Evolutionary conservation across 1,284 basidiomycete genomes (phyloP), one percentile per base, ranked within the genome.

Genomic region (Sporisorium sorghi): DNA sequence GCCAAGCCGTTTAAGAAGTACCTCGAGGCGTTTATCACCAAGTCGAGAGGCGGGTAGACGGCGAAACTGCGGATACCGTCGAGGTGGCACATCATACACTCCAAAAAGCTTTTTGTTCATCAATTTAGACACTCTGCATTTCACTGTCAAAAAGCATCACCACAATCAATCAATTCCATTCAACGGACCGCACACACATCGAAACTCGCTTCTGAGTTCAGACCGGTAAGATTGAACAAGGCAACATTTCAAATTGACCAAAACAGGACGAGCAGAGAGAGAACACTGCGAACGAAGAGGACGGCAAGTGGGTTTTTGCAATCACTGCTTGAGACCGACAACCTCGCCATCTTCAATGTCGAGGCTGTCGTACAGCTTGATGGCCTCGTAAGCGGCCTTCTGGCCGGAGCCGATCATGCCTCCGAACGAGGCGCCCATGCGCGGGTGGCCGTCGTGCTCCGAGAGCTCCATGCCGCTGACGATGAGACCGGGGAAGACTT

Each of bases 391-490:
- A 4, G 91, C 91, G 21, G 91, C 92, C 81, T 91, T 92, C 82
- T 91, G 88, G 15, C 92, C 92, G 78, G 89, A 90, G 8, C 87
- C 90, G 86, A 92, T 90, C 91, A 93, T 93, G 1, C 90, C 91
- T 32, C 91, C 91, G 77, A 92, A 92, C 9, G 91, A 69, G 17
- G 81, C 80, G 50, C 81, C 80, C 78, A 79, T 92, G 35, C 92
- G 88, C 85, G 79, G 91, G 55, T 89, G 90, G 24, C 92, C 92
- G 81, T 93, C 92, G 80, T 92, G 90, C 85, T 93, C 92, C 21
- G 90, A 90, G 26, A 93, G 87, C 85, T 93, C 92, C 92, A 93
- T 93, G 19, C 92, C 91, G 89, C 74, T 46, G 50, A 76, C 89
- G 80, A 93, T 89, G 59, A 93, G 87, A 8, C 92, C 92, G 9